Evolutionary conservation across 768 basidiomycete genomes (phyloP).

Genomic region (Coprinopsis marcescibilis): DNA sequence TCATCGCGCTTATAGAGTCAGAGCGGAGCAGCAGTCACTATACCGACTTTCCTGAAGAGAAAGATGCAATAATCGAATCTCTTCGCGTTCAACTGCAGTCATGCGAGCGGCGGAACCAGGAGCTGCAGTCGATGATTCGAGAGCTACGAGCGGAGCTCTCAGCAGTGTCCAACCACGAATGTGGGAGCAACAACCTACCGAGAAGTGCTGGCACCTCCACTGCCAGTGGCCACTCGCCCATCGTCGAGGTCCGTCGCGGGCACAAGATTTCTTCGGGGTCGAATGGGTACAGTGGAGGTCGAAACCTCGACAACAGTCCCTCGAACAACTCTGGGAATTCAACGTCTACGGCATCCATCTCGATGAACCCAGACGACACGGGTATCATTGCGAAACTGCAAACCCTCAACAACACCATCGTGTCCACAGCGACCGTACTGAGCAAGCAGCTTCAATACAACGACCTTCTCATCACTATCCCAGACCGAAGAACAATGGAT

Average conservation of each 20-base stretch:
- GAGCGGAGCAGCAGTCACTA: conserved; percentile 1
- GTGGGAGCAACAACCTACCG: too few relatives aligned
- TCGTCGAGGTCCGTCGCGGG: too few relatives aligned
- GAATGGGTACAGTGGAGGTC: too few relatives aligned
- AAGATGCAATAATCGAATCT: conserved; percentile 6
- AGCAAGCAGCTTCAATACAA: conserved; percentile 7
- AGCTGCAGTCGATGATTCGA: conserved; percentile 6
- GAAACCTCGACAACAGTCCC: conserved; percentile 6
- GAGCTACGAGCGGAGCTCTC: conserved; percentile 5
- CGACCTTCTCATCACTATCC: conserved; percentile 8
- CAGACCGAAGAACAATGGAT: conserved; percentile 7
- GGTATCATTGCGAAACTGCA: conserved; percentile 1
- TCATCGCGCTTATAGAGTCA: conserved; percentile 7
- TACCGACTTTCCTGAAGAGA: not conserved
- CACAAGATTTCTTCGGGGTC: too few relatives aligned
- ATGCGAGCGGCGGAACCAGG: conserved; percentile 4
- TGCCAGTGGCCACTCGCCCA: too few relatives aligned
- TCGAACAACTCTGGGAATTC: conserved; percentile 8
- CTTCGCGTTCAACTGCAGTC: not conserved
- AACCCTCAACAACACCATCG: conserved; percentile 3
- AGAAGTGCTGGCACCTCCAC: too few relatives aligned
- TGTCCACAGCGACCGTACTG: conserved; percentile 2
- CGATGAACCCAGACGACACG: not conserved
- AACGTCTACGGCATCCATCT: not conserved
- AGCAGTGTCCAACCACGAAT: not conserved